phyloP scores from a whole-genome alignment of 441 rosid genomes.

The Euphorbia celastroides region DNA sequence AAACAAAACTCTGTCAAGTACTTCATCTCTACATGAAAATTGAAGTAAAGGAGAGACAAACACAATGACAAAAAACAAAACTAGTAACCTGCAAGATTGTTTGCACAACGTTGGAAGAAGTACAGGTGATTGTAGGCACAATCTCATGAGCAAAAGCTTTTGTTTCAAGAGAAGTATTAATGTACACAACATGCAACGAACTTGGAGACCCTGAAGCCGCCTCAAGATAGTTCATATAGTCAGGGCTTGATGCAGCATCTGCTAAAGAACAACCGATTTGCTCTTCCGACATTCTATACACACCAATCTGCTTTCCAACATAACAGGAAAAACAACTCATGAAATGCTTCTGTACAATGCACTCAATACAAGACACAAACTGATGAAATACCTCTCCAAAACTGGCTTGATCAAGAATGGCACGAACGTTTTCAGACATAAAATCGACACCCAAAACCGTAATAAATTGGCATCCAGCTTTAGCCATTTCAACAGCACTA shows the following conservation, averaged over 20 bases:
- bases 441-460: slow-evolving; percentile 96
- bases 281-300: slow-evolving; percentile 87
- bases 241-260: slow-evolving; percentile 87
- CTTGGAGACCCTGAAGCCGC: slow-evolving; percentile 58
- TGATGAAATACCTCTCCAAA: slow-evolving; percentile 69
- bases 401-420: slow-evolving; percentile 94
- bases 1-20: not conserved
- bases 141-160: slow-evolving; percentile 95
- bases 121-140: slow-evolving; percentile 94
- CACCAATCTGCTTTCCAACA: slow-evolving; percentile 61
- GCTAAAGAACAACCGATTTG: slow-evolving; percentile 93
- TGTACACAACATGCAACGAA: slow-evolving; percentile 83
- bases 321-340: slow-evolving; percentile 12
- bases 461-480: slow-evolving; percentile 81
- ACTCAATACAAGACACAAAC: too few relatives aligned
- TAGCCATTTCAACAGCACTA: slow-evolving; percentile 85
- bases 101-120: slow-evolving; percentile 93
- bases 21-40: too few relatives aligned
- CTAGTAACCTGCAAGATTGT: slow-evolving; percentile 78
- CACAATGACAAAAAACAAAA: not conserved
- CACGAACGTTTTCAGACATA: slow-evolving; percentile 96
- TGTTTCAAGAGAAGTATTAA: slow-evolving; percentile 90
- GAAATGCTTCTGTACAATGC: too few relatives aligned
- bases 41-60: not conserved
- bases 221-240: slow-evolving; percentile 72